phyloP scores from a whole-genome alignment of 345 rosid species.

The Mangifera indica region DNA sequence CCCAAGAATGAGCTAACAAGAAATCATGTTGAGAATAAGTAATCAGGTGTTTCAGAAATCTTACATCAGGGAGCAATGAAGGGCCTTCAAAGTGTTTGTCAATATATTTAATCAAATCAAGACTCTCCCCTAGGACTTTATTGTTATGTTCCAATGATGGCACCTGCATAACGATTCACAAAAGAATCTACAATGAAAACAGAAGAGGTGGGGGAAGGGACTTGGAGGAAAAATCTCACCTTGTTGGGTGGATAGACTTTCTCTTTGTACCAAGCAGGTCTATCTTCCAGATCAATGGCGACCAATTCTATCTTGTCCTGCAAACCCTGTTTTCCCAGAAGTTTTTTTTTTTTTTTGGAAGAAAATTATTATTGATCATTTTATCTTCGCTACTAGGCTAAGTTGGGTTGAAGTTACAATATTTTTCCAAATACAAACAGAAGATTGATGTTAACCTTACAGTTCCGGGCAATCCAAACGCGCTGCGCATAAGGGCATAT shows the following conservation, averaged over 20 bases:
- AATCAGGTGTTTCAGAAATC: conserved; percentile 9
- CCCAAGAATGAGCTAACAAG: neutral
- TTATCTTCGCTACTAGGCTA: too few species aligned
- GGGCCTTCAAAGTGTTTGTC: conserved; percentile 79
- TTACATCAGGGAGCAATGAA: conserved; percentile 67
- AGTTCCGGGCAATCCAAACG: conserved; percentile 73
- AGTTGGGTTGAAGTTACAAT: too few species aligned
- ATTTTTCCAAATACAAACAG: neutral
- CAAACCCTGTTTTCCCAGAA: conserved; percentile 51
- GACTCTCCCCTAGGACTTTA: conserved; percentile 73
- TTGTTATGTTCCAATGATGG: conserved; percentile 84
- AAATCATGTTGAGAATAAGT: neutral
- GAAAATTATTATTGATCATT: conserved; percentile 5
- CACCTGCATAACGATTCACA: conserved; percentile 42
- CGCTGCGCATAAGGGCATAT: conserved; percentile 83
- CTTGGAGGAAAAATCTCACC: conserved; percentile 34
- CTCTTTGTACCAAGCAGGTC: conserved; percentile 86
- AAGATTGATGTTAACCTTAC: conserved; percentile 45
- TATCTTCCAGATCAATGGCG: conserved; percentile 61
- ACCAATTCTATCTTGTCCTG: conserved; percentile 77
- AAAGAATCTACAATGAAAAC: neutral
- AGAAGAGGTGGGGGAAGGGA: too few species aligned
- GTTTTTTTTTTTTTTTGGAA: too few species aligned
- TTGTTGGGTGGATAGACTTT: too few species aligned
- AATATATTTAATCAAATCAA: conserved; percentile 69